These are phyloP conservation scores for barrel medic (Medicago truncatula) DNA, from an alignment of 306 rosid genomes.

Conservation along the genomic window MtrunA17r5.0-ANR NC_053044.1:39516501-39517000, in stretches of 20 bases:
- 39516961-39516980: background rate
- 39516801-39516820: constrained; percentile 63
- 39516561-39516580: constrained; percentile 6
- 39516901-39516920: background rate
- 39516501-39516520: background rate
- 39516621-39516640: constrained; percentile 9
- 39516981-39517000: constrained; percentile 10
- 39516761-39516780: constrained; percentile 91
- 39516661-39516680: constrained; percentile 34
- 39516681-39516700: constrained; percentile 21
- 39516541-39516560: background rate
- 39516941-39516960: constrained; percentile 7
- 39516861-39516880: background rate
- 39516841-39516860: constrained; percentile 3
- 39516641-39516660: constrained; percentile 24
- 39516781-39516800: constrained; percentile 95
- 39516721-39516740: constrained; percentile 91
- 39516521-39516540: constrained; percentile 12
- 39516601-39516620: constrained; percentile 6
- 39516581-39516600: constrained; percentile 11
- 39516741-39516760: constrained; percentile 93
- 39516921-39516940: constrained; percentile 7
- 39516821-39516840: background rate
- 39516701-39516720: constrained; percentile 96
- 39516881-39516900: constrained; percentile 12